phyloP scores from a whole-genome alignment of 2,329 filamentous ascomycete genomes.

The Botrytis deweyae region DNA sequence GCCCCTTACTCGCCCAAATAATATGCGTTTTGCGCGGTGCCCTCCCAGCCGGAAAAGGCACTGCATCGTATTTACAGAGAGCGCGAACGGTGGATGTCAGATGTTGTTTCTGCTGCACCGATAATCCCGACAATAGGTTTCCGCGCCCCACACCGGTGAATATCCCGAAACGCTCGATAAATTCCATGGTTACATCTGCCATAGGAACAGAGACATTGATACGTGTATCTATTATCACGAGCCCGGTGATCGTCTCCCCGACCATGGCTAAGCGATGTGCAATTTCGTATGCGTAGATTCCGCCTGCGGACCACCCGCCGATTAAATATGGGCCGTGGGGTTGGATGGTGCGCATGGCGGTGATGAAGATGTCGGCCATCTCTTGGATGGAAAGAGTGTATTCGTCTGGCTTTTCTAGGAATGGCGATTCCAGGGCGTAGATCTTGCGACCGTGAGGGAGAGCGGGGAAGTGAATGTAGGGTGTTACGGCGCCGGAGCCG shows the following conservation, averaged over 20 bases:
- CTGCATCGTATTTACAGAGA: too few species aligned
- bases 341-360: not conserved
- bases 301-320: constrained; percentile 14
- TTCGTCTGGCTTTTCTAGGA: not conserved
- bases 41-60: not conserved
- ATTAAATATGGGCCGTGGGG: constrained; percentile 10
- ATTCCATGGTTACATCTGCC: too few species aligned
- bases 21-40: not conserved
- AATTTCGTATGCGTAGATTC: constrained; percentile 13
- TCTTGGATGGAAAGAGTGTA: constrained; percentile 1
- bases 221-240: not conserved
- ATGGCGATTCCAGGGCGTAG: not conserved
- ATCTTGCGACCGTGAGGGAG: not conserved
- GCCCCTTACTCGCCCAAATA: not conserved
- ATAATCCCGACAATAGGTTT: too few species aligned
- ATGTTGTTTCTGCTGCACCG: too few species aligned
- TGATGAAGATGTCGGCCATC: not conserved
- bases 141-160: too few species aligned
- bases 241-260: not conserved
- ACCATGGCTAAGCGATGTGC: not conserved
- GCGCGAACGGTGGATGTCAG: too few species aligned
- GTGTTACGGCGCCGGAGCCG: constrained; percentile 9
- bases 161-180: too few species aligned
- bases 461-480: constrained; percentile 2
- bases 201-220: too few species aligned